Evolutionary conservation across 176 grass and related monocot species (phyloP).

Genomic region (maize (Zea mays)): Zm-B73-REFERENCE-NAM-5.0 NC_050104.1:2946501-2947000

Average conservation of each 20-base stretch:
- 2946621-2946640: constrained; percentile 89
- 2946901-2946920: constrained; percentile 78
- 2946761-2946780: constrained; percentile 58
- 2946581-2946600: constrained; percentile 90
- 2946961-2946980: constrained; percentile 85
- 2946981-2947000: constrained; percentile 97
- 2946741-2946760: constrained; percentile 81
- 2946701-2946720: constrained; percentile 41
- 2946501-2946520: constrained; percentile 71
- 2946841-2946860: constrained; percentile 79
- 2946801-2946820: constrained; percentile 79
- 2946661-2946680: constrained; percentile 40
- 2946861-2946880: constrained; percentile 75
- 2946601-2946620: constrained; percentile 85
- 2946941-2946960: constrained; percentile 64
- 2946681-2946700: not conserved
- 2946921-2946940: constrained; percentile 71
- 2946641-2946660: constrained; percentile 78
- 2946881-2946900: constrained; percentile 90
- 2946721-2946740: constrained; percentile 57
- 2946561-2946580: constrained; percentile 96
- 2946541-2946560: constrained; percentile 69
- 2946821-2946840: constrained; percentile 77
- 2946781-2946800: constrained; percentile 70
- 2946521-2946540: constrained; percentile 19